Evolutionary conservation across 1,139 yeast genomes (phyloP).

Genomic region (Hemisphaericaspora xylofermentans): DNA sequence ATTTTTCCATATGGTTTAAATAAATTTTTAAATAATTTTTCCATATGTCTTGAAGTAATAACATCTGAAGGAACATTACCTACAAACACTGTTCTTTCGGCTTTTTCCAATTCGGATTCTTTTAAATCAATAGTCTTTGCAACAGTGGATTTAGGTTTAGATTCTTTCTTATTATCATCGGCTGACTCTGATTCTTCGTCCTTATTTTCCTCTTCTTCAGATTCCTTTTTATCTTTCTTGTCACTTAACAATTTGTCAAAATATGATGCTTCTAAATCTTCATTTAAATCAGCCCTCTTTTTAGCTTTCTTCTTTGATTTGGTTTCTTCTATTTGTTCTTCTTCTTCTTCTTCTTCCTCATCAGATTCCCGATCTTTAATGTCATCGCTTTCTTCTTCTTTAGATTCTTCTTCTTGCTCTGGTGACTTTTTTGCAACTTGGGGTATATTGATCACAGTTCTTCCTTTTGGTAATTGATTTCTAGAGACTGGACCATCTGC

Average conservation of each 20-base stretch:
- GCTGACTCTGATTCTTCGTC: slow-evolving; percentile 5
- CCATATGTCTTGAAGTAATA: slow-evolving; percentile 59
- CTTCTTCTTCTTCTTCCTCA: slow-evolving; percentile 16
- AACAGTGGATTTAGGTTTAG: slow-evolving; percentile 25
- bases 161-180: slow-evolving; percentile 11
- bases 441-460: slow-evolving; percentile 26
- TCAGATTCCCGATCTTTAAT: slow-evolving; percentile 6
- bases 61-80: slow-evolving; percentile 77
- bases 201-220: slow-evolving; percentile 16
- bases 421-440: slow-evolving; percentile 18
- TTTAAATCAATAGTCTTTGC: slow-evolving; percentile 51
- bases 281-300: slow-evolving; percentile 31
- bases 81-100: slow-evolving; percentile 84
- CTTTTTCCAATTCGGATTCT: slow-evolving; percentile 74
- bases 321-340: slow-evolving; percentile 17
- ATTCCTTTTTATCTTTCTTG: slow-evolving; percentile 21
- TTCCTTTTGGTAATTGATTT: slow-evolving; percentile 23
- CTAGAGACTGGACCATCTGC: slow-evolving; percentile 37
- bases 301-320: slow-evolving; percentile 21
- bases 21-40: slow-evolving; percentile 62
- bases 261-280: slow-evolving; percentile 49
- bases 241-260: slow-evolving; percentile 39
- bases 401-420: slow-evolving; percentile 14
- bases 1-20: slow-evolving; percentile 61
- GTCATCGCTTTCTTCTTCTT: slow-evolving; percentile 12